A percentile compares a stretch with the other conserved stretches of the same genome.
phyloP scores from a whole-genome alignment of 2,329 filamentous ascomycete genomes.

The Pseudocercospora crystallina region DNA sequence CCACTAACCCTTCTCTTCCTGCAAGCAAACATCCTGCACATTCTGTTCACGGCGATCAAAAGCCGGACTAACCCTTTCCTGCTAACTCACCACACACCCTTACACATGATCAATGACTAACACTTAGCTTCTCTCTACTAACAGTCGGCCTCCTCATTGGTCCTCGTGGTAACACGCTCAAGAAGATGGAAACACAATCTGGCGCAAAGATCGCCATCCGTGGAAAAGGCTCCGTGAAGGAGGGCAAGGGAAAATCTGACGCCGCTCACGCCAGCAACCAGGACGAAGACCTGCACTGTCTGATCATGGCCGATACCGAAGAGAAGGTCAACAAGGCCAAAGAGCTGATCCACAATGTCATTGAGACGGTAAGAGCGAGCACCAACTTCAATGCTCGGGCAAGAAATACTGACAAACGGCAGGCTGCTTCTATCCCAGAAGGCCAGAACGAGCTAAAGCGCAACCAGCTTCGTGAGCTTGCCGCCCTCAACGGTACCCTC shows the following conservation, averaged over 20 bases:
- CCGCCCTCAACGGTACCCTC: slow-evolving; percentile 95
- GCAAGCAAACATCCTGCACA: slow-evolving; percentile 22
- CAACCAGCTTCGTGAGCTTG: slow-evolving; percentile 96
- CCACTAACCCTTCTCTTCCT: slow-evolving; percentile 59
- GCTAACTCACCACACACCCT: slow-evolving; percentile 29
- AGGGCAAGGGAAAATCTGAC: slow-evolving; percentile 98
- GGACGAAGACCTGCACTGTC: slow-evolving; percentile 97
- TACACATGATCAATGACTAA: slow-evolving; percentile 51
- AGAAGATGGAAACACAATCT: slow-evolving; percentile 99
- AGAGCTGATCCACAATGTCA: slow-evolving; percentile 96
- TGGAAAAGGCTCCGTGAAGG: slow-evolving; percentile 98
- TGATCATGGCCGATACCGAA: slow-evolving; percentile 99
- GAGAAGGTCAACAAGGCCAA: slow-evolving; percentile 99
- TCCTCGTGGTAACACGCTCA: slow-evolving; percentile 98
- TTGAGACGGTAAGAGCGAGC: slow-evolving; percentile 77
- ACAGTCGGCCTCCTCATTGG: slow-evolving; percentile 99
- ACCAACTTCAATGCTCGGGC: background rate
- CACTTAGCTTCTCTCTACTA: slow-evolving; percentile 79
- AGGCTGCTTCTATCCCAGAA: slow-evolving; percentile 98
- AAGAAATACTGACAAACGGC: slow-evolving; percentile 27
- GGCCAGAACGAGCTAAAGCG: slow-evolving; percentile 98
- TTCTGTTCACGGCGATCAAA: slow-evolving; percentile 36
- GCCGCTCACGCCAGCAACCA: slow-evolving; percentile 99
- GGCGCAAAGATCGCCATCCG: slow-evolving; percentile 98
- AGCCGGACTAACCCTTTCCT: slow-evolving; percentile 33